These are phyloP conservation scores for Solanum clarkiae DNA, from an alignment of 257 asterid species.

Conservation along the genomic window DNA sequence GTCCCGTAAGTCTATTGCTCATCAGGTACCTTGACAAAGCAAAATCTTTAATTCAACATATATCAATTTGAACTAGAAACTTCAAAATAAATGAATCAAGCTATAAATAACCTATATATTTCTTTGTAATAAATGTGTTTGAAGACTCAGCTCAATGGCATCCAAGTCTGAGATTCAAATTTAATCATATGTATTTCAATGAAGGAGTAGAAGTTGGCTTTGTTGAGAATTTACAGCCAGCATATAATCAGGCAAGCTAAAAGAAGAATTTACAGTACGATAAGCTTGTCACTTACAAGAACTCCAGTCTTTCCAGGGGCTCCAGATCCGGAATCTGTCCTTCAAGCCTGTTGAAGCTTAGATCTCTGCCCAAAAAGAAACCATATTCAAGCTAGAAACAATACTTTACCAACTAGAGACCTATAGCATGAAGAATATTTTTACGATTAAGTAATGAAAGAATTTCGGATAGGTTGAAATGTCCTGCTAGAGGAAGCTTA, in stretches of 20 bases:
- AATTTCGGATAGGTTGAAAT: neutral
- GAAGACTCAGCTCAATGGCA: neutral
- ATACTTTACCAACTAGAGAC: neutral
- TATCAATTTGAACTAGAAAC: neutral
- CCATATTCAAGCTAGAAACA: neutral
- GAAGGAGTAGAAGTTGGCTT: neutral
- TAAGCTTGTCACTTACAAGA: constrained; percentile 16
- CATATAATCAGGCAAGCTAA: neutral
- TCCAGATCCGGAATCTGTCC: constrained; percentile 34
- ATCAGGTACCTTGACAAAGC: constrained; percentile 29
- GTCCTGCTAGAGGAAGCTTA: neutral
- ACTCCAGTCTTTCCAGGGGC: neutral
- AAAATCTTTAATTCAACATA: neutral
- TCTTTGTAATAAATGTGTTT: neutral
- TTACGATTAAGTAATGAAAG: neutral
- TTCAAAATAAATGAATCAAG: neutral
- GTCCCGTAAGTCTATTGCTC: constrained; percentile 36
- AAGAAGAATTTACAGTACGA: neutral
- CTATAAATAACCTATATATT: neutral
- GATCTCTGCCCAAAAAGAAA: constrained; percentile 31
- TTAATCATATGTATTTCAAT: neutral
- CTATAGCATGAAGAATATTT: neutral
- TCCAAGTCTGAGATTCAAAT: neutral
- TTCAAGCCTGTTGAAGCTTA: constrained; percentile 45
- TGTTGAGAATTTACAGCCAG: neutral